phyloP scores from a whole-genome alignment of 305 asterid genomes.

The Fraxinus xanthoxyloides region DNA sequence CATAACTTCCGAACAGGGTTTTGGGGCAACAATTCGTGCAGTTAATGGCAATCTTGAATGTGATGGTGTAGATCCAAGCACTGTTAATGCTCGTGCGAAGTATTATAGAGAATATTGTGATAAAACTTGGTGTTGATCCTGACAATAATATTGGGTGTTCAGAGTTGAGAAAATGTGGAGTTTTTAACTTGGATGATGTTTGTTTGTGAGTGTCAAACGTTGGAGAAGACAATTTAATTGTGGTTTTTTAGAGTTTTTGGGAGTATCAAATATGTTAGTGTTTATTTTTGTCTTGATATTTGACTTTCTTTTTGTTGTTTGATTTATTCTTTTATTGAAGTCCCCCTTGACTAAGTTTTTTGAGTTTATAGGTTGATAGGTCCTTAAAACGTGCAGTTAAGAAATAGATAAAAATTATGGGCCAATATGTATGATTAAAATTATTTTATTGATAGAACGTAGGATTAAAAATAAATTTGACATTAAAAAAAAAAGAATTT shows the following conservation, averaged over 20 bases:
- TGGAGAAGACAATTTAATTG: neutral
- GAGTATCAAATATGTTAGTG: neutral
- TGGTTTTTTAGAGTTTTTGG: neutral
- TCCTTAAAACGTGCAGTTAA: too few species aligned
- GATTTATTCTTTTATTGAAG: neutral
- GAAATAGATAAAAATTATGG: too few species aligned
- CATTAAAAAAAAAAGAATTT: too few species aligned
- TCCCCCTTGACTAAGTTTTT: neutral
- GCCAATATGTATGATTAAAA: too few species aligned
- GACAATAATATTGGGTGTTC: slow-evolving; percentile 36
- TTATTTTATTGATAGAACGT: too few species aligned
- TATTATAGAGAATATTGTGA: slow-evolving; percentile 32
- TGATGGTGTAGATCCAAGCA: slow-evolving; percentile 8
- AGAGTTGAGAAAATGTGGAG: neutral
- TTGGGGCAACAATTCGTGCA: slow-evolving; percentile 24
- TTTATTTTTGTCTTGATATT: neutral
- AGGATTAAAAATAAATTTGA: too few species aligned
- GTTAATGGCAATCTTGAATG: slow-evolving; percentile 21
- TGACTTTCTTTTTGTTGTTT: neutral
- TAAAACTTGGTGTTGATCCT: slow-evolving; percentile 36
- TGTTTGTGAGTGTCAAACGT: neutral
- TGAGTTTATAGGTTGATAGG: neutral
- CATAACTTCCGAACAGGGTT: slow-evolving; percentile 3
- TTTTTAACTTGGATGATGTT: neutral
- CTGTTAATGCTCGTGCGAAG: slow-evolving; percentile 30